Evolutionary conservation across 2,329 filamentous ascomycete genomes (phyloP), one percentile per base, ranked within the genome.

Genomic region (Septoria linicola): DNA sequence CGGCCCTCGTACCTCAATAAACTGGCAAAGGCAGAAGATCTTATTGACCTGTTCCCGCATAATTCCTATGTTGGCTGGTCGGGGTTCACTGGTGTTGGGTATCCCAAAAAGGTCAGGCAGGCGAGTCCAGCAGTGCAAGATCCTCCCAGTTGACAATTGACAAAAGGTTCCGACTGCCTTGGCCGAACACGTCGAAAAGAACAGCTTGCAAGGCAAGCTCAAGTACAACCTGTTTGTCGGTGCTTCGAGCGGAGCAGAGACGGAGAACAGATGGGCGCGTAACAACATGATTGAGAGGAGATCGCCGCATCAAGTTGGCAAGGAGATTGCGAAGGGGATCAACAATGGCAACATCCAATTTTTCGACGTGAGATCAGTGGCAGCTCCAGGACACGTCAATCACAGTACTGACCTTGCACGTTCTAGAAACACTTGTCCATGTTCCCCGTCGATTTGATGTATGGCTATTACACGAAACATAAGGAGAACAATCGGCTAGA

Each of bases 371-470:
- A n/a, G n/a, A n/a, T n/a, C n/a, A n/a, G n/a, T n/a, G n/a, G n/a
- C n/a, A n/a, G n/a, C n/a, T n/a, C n/a, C n/a, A n/a, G n/a, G n/a
- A n/a, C n/a, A n/a, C n/a, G n/a, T n/a, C n/a, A n/a, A n/a, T n/a
- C n/a, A n/a, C n/a, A n/a, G n/a, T n/a, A n/a, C n/a, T n/a, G n/a
- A n/a, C n/a, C n/a, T n/a, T n/a, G n/a, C n/a, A n/a, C n/a, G n/a
- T n/a, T n/a, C n/a, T n/a, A n/a, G n/a, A 95, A 95, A 76, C 89
- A 95, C 74, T 70, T 95, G 67, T 90, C 85, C 72, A 95, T 95
- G 89, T 95, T 95, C 69, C 89, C 89, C 3, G 80, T 85, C 32
- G 89, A 95, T 68, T 76, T 95, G 59, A 86, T 92, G 69, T 93
- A 93, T 68, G 74, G 72, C 42, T 71, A 65, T 64, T 95, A 95